Conservation (phyloP, 164 flowering plant species). For the Nymphaea colorata region DNA sequence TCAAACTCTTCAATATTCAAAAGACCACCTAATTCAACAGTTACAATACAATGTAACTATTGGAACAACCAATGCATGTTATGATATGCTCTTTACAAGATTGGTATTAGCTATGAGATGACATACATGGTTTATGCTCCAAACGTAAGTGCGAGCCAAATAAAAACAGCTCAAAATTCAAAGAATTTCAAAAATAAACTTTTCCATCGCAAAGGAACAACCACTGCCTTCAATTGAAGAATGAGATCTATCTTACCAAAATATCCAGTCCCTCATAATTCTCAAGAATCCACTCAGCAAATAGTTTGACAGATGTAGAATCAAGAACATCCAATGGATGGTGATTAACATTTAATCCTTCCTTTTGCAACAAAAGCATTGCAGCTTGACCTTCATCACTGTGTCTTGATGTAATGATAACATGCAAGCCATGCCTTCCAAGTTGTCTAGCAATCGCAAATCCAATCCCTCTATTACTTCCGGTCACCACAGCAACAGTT, state of each 20-base stretch:
- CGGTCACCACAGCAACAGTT: constrained; percentile 85
- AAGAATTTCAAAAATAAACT: too few relatives aligned
- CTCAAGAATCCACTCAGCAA: constrained; percentile 47
- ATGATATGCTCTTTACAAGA: too few relatives aligned
- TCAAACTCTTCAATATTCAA: too few relatives aligned
- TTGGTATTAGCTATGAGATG: too few relatives aligned
- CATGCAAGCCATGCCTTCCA: constrained; percentile 59
- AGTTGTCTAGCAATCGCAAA: constrained; percentile 82
- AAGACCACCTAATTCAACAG: too few relatives aligned
- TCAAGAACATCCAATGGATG: constrained; percentile 71
- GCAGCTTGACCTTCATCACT: constrained; percentile 48
- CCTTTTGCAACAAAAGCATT: constrained; percentile 46
- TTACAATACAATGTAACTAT: too few relatives aligned
- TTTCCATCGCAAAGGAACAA: too few relatives aligned
- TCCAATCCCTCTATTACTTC: constrained; percentile 91
- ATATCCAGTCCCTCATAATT: constrained; percentile 62
- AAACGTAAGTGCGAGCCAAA: too few relatives aligned
- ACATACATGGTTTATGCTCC: too few relatives aligned
- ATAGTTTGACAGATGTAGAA: constrained; percentile 33
- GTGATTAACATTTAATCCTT: constrained; percentile 46
- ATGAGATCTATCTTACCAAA: constrained; percentile 32
- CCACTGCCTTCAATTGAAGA: background rate
- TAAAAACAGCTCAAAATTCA: too few relatives aligned
- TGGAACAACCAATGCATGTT: too few relatives aligned
- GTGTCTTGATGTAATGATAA: constrained; percentile 71